Base-by-base conservation (phyloP, 768 basidiomycete genomes). In the Kwoniella newhampshirensis region DNA sequence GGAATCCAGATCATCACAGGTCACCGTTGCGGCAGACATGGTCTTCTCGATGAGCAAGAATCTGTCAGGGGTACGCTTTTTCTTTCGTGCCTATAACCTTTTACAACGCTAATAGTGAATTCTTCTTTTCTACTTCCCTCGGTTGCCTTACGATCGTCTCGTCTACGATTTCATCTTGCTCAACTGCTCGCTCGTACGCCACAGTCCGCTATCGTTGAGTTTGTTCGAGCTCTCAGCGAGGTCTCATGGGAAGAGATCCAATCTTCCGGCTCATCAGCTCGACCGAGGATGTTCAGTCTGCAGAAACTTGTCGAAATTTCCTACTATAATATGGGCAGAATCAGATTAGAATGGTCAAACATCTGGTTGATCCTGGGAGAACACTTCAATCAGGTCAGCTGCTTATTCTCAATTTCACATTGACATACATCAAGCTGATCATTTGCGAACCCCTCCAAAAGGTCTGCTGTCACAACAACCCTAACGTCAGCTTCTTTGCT, bases 171-270 rank as follows among this genome's bases (percentile, higher is more conserved):
- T 6, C 32, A 32, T 32, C 13, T 13, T 13, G 32, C 32, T 32
- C 7, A 28, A 37, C 23, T 51, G 41, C 51, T 59, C 46, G 32
- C 13, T 13, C 32, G 32, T n/a, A 13, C 13, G 13, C 13, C 46
- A 3, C 66, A 97, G 93, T 88, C 86, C 25, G 96, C 96, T 9
- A 99, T 99, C 63, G 90, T 97, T 35, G 90, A 98, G 75, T 99
- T 99, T 64, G 96, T 98, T 3, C 88, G 87, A 76, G 92, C 96
- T 1, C 80, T 99, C 4, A 90, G 91, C 72, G 91, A 94, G 67
- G 89, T 99, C 35, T 99, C 96, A 36, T 97, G 94, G 94, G 91
- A 98, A 75, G 96, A 99, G 78, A 99, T 99, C 35, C 91, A 96
- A 75, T 93, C 92, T 0, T 98, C 96, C 0, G 92, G 92, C 17